These are phyloP conservation scores for Fusarium secorum DNA, from an alignment of 2,329 filamentous ascomycete species.

Conservation along the genomic window DNA sequence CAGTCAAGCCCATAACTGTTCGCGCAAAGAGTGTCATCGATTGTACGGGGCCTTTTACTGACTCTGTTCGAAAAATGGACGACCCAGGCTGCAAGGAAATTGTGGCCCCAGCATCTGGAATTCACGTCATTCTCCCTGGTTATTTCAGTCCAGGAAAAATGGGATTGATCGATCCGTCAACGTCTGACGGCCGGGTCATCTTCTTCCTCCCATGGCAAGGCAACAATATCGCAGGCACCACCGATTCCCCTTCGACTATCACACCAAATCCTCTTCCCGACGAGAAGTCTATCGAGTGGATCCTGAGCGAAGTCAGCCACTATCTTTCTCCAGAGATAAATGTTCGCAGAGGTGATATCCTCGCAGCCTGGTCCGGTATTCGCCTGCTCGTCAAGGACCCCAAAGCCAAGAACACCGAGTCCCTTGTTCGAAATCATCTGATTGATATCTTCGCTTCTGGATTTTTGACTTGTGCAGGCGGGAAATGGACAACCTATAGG, in stretches of 20 bases:
- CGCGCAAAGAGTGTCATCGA: slow-evolving; percentile 85
- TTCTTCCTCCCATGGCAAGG: slow-evolving; percentile 96
- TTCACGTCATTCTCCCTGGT: slow-evolving; percentile 85
- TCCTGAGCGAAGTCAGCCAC: slow-evolving; percentile 81
- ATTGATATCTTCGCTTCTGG: slow-evolving; percentile 82
- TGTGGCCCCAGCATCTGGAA: slow-evolving; percentile 84
- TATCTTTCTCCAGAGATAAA: slow-evolving; percentile 87
- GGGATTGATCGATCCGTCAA: slow-evolving; percentile 86
- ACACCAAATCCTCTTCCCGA: slow-evolving; percentile 81
- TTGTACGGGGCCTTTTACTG: slow-evolving; percentile 87
- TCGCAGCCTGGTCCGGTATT: slow-evolving; percentile 89
- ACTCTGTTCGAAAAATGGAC: slow-evolving; percentile 86
- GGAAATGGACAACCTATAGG: slow-evolving; percentile 93
- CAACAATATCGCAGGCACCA: slow-evolving; percentile 90
- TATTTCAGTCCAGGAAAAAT: slow-evolving; percentile 87
- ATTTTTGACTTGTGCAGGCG: slow-evolving; percentile 83
- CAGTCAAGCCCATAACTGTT: slow-evolving; percentile 70
- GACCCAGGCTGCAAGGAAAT: slow-evolving; percentile 76
- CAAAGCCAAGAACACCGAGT: slow-evolving; percentile 82
- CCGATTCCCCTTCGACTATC: slow-evolving; percentile 79
- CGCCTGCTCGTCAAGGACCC: slow-evolving; percentile 83
- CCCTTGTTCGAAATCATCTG: slow-evolving; percentile 83
- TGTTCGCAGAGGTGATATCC: slow-evolving; percentile 84
- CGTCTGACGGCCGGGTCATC: slow-evolving; percentile 87
- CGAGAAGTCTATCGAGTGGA: slow-evolving; percentile 88